Percentiles rank a stretch among this genome's conserved stretches.
Evolutionary conservation across 148 eudicot species (phyloP).

Genomic region (Chenopodium quinoa): DNA sequence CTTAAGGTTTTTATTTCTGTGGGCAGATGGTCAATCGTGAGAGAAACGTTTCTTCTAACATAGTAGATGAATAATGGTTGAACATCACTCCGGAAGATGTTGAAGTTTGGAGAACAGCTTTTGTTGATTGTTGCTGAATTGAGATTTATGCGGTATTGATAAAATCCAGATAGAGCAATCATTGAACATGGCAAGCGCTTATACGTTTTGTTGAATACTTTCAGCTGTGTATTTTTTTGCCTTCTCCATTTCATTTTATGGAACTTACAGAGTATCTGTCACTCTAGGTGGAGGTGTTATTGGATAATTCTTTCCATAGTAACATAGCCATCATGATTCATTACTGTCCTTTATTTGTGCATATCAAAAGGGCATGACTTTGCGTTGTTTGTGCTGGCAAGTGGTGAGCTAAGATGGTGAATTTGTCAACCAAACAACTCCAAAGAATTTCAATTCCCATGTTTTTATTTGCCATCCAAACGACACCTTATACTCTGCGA

Average conservation of each 20-base stretch:
- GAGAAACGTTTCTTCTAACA: constrained; percentile 13
- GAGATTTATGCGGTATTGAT: not conserved
- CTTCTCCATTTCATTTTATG: not conserved
- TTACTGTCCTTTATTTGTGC: not conserved
- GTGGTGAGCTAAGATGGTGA: too few relatives aligned
- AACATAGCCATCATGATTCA: not conserved
- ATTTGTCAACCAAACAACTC: too few relatives aligned
- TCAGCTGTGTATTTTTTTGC: not conserved
- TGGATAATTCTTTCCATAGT: not conserved
- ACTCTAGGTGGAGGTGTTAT: not conserved
- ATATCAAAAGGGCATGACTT: not conserved
- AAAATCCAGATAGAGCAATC: not conserved
- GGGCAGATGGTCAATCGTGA: constrained; percentile 17
- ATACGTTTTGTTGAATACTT: not conserved
- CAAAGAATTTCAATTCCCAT: too few relatives aligned
- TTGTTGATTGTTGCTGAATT: not conserved
- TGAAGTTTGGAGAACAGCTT: not conserved
- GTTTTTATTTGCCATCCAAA: too few relatives aligned
- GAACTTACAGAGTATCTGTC: not conserved
- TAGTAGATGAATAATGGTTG: constrained; percentile 7
- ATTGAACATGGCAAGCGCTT: not conserved
- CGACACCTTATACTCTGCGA: too few relatives aligned
- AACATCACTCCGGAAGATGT: not conserved
- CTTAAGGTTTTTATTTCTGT: not conserved
- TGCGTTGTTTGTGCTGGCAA: not conserved